A percentile compares a stretch with the other conserved stretches of the same genome.
These are phyloP conservation scores for Wallacemonas sp. DNA, from an alignment of 208 protist species.

Conservation along the genomic window DNA sequence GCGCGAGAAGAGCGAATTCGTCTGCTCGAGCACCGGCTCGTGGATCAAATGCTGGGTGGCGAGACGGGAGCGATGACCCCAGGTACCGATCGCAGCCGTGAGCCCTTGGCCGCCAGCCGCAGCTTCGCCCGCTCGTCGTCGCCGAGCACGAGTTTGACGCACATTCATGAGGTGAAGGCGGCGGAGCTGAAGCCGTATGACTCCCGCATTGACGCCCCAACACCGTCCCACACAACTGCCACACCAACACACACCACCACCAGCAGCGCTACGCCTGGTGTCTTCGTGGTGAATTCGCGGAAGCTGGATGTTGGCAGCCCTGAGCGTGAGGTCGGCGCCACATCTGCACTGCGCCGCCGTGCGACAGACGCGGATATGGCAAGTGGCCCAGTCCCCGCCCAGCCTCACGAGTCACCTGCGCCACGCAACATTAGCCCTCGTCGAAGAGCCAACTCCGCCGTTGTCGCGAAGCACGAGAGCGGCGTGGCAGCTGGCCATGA, in stretches of 20 bases:
- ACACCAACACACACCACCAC: too few species aligned
- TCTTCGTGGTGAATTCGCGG: background rate
- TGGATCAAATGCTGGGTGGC: conserved; percentile 54
- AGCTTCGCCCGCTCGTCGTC: background rate
- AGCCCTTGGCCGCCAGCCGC: background rate
- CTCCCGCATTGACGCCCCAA: conserved; percentile 5
- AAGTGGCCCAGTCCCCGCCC: background rate
- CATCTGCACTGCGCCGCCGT: background rate
- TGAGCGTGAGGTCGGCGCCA: background rate
- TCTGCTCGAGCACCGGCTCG: conserved; percentile 77
- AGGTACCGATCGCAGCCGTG: too few species aligned
- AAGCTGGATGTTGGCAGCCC: background rate
- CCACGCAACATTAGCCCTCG: background rate
- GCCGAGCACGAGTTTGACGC: background rate
- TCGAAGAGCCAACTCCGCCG: conserved; percentile 1
- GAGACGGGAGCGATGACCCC: too few species aligned
- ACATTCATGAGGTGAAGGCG: background rate
- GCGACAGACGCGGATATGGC: background rate
- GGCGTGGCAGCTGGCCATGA: background rate
- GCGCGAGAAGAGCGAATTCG: conserved; percentile 75
- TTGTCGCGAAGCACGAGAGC: background rate
- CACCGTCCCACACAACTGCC: background rate
- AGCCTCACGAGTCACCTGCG: background rate
- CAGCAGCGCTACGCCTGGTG: background rate
- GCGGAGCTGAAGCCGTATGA: background rate